These are phyloP conservation scores for Candida glaebosa DNA, from an alignment of 805 yeast genomes.

Conservation along the genomic window DNA sequence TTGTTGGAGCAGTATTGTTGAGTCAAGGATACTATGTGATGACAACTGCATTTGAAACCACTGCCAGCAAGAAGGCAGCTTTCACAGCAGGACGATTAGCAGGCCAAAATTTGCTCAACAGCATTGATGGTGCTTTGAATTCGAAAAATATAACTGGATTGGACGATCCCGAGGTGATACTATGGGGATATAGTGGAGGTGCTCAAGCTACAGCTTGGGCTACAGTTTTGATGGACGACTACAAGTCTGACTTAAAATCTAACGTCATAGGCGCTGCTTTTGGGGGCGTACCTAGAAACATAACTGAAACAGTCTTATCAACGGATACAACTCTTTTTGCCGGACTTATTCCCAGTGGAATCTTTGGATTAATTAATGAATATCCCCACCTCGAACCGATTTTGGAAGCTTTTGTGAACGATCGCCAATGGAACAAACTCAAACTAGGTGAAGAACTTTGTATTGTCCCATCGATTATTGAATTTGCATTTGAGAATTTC, in stretches of 20 bases:
- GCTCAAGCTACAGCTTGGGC: constrained; percentile 38
- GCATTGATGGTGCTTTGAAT: constrained; percentile 24
- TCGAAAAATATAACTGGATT: constrained; percentile 17
- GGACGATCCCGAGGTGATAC: constrained; percentile 15
- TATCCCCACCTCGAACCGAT: constrained; percentile 21
- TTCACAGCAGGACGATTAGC: constrained; percentile 31
- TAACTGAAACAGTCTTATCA: constrained; percentile 23
- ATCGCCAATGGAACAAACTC: constrained; percentile 2
- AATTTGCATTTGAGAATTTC: constrained; percentile 7
- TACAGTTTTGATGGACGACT: constrained; percentile 30
- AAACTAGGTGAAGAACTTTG: constrained; percentile 7
- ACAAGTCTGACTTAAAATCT: constrained; percentile 29
- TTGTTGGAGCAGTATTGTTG: constrained; percentile 15
- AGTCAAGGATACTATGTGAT: constrained; percentile 32
- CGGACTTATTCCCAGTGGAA: constrained; percentile 27
- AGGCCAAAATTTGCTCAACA: constrained; percentile 28
- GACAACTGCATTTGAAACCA: constrained; percentile 35
- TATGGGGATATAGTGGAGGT: constrained; percentile 43
- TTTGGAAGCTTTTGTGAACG: constrained; percentile 1
- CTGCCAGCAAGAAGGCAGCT: constrained; percentile 15
- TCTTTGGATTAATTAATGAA: constrained; percentile 28
- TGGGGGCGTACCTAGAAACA: constrained; percentile 35
- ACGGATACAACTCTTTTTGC: constrained; percentile 25
- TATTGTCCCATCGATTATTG: constrained; percentile 6
- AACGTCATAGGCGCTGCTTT: constrained; percentile 28